Percentiles rank a stretch among this genome's conserved stretches.
Evolutionary conservation across 129 eudicot species (phyloP).

Genomic region (Sambucus nigra): DNA sequence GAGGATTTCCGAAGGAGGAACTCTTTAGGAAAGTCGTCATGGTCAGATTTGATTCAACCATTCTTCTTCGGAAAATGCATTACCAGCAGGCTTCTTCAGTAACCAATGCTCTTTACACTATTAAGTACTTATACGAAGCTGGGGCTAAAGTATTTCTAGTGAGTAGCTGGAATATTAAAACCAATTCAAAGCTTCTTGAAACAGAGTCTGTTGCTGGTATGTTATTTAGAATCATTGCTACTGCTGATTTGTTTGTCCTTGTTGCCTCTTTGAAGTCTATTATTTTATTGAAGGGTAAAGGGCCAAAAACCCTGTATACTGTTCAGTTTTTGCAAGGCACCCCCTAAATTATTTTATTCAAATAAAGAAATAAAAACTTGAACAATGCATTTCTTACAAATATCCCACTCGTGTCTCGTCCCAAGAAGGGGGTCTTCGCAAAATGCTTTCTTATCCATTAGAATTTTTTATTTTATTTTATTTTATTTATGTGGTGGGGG

Average conservation of each 20-base stretch:
- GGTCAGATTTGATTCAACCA: constrained; percentile 61
- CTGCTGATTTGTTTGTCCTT: neutral
- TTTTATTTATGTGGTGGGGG: too few relatives aligned
- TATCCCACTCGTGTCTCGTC: too few relatives aligned
- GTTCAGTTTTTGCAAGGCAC: too few relatives aligned
- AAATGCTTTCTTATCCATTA: too few relatives aligned
- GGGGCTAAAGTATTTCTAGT: constrained; percentile 59
- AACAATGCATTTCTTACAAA: too few relatives aligned
- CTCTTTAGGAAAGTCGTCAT: constrained; percentile 49
- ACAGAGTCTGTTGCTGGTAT: constrained; percentile 55
- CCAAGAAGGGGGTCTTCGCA: too few relatives aligned
- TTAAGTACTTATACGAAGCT: constrained; percentile 41
- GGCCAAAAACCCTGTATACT: too few relatives aligned
- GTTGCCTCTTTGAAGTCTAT: neutral
- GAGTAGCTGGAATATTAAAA: constrained; percentile 48
- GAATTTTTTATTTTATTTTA: too few relatives aligned
- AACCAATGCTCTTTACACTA: constrained; percentile 33
- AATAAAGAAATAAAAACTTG: too few relatives aligned
- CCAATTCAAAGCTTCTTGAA: constrained; percentile 28
- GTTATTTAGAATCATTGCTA: constrained; percentile 1
- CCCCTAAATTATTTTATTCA: too few relatives aligned
- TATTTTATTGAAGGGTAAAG: too few relatives aligned
- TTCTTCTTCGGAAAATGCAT: constrained; percentile 34
- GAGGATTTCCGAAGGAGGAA: constrained; percentile 43
- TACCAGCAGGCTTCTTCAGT: constrained; percentile 23